phyloP scores from a whole-genome alignment of 257 asterid genomes.

The Ilex asprella region DNA sequence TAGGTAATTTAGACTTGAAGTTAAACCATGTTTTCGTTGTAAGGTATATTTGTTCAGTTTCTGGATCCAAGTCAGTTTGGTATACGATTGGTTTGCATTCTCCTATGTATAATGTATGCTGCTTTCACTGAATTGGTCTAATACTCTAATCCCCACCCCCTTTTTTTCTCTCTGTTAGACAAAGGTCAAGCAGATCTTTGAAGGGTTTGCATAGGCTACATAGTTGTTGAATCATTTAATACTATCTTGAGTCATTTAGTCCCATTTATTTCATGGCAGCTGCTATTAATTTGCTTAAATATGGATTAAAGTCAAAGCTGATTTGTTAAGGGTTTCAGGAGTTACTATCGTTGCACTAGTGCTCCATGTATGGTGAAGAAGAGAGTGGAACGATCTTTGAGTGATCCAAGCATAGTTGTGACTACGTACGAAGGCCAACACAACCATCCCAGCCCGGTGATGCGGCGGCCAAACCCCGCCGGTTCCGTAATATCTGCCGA shows the following conservation, averaged over 20 bases:
- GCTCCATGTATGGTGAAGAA: too few species aligned
- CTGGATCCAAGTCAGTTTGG: neutral
- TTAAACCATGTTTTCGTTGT: neutral
- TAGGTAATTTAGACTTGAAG: slow-evolving; percentile 25
- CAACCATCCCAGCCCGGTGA: too few species aligned
- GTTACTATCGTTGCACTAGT: too few species aligned
- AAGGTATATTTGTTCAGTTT: neutral
- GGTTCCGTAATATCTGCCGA: too few species aligned
- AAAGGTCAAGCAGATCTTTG: too few species aligned
- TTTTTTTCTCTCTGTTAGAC: neutral
- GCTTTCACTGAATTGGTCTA: neutral
- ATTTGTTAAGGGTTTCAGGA: neutral
- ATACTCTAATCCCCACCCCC: neutral
- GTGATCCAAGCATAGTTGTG: too few species aligned
- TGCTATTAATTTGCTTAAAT: neutral
- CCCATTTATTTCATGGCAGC: neutral
- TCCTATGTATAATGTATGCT: neutral
- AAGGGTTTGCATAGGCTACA: too few species aligned
- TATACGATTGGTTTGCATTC: neutral
- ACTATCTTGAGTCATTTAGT: neutral
- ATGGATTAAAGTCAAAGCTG: neutral
- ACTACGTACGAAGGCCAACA: too few species aligned
- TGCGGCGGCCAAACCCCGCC: too few species aligned
- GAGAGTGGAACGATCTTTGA: too few species aligned
- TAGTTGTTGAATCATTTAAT: neutral